Base-by-base conservation (phyloP, 768 basidiomycete genomes). In the Trametes cubensis region DNA sequence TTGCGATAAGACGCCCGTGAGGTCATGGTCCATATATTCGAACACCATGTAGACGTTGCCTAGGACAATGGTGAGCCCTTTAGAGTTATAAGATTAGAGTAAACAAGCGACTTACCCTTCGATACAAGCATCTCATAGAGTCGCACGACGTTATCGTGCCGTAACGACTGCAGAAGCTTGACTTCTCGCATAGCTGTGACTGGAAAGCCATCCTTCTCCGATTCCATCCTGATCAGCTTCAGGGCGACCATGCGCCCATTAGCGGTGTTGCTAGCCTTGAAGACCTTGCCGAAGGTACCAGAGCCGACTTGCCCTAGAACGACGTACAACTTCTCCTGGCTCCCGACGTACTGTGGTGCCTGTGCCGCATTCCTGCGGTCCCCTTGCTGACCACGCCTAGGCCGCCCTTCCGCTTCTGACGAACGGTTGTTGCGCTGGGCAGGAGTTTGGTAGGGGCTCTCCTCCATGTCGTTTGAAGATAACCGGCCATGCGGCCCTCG, bases 91-190 rank as follows among this genome's bases (percentile, higher is more conserved):
- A n/a, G 4, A 63, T 17, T 38, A 28, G 30, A 47, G 28, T 4
- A 6, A 26, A 38, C 44, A 46, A 58, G 8, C 18, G 14, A 67
- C 84, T 66, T 68, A 95, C 97, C 95, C 67, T 93, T 92, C 0
- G 95, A 94, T 7, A 98, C 95, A 90, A 99, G 95, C 95, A 99
- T 99, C 76, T 99, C 97, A 66, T 90, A 87, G 40, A 99, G 78
- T 52, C 82, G 83, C 45, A 99, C 86, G 45, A 99, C 85, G 70
- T 99, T 99, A 41, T 83, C 81, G 73, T 99, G 96, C 61, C 86
- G 81, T 52, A 99, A 75, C 6, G 89, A 92, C 72, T 99, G 97
- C 34, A 99, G 77, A 42, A 99, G 84, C 72, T 98, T 99, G 76
- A 99, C 98, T 77, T 99, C 97, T 51, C 97, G 85, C 90, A 98